Evolutionary conservation across 192 early-diverging fungal species (phyloP).

Genomic region (Geranomyces michiganensis): DNA sequence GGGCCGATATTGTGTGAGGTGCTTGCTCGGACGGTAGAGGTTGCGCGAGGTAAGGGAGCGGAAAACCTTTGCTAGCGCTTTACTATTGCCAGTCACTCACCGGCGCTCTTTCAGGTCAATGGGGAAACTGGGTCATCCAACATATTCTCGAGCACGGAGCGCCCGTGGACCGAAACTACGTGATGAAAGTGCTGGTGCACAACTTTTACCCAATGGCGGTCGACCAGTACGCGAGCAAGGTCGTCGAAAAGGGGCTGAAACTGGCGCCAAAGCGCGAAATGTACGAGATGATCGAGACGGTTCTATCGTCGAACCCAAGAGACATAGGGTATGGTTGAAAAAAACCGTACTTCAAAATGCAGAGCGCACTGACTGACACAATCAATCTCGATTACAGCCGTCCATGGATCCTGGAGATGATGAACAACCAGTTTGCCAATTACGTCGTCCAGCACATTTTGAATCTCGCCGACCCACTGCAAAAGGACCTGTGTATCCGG

Average conservation of each 20-base stretch:
- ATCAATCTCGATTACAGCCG: constrained; percentile 24
- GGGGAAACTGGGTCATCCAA: constrained; percentile 85
- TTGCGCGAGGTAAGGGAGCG: constrained; percentile 55
- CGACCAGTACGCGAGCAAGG: constrained; percentile 78
- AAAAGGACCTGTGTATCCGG: constrained; percentile 59
- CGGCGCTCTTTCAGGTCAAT: constrained; percentile 53
- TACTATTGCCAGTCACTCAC: too few species aligned
- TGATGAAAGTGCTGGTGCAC: constrained; percentile 47
- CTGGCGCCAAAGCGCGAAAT: constrained; percentile 47
- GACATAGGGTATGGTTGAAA: constrained; percentile 30
- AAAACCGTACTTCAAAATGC: background rate
- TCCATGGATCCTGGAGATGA: constrained; percentile 68
- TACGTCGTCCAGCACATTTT: constrained; percentile 78
- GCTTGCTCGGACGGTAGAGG: constrained; percentile 58
- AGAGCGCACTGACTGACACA: background rate
- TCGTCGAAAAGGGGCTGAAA: constrained; percentile 72
- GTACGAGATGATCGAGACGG: constrained; percentile 50
- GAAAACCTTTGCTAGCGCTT: background rate
- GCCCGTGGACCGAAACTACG: constrained; percentile 55
- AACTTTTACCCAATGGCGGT: constrained; percentile 58
- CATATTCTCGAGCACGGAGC: constrained; percentile 71
- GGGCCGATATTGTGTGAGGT: constrained; percentile 67
- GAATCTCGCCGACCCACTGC: constrained; percentile 57
- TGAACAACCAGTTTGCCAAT: constrained; percentile 78
- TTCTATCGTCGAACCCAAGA: constrained; percentile 36